Percentiles rank a stretch among this genome's conserved stretches.
Conservation (phyloP, 2,329 filamentous ascomycete species). For the Magnaporthiopsis poae region DNA sequence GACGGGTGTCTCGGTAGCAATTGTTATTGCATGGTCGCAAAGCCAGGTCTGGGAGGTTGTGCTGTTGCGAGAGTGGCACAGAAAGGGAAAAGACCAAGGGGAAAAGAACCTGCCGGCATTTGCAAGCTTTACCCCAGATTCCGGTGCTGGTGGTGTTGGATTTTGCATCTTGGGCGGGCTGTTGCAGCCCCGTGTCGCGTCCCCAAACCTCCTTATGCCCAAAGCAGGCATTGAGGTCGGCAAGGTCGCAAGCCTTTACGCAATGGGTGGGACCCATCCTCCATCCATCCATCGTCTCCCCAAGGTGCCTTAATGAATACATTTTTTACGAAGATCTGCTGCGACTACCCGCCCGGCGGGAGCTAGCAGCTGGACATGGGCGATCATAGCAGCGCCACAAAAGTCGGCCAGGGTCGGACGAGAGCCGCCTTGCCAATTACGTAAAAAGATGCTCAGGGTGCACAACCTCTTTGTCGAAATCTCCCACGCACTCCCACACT, state of each 20-base stretch:
- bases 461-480: not conserved
- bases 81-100: not conserved
- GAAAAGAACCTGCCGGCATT: not conserved
- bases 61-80: not conserved
- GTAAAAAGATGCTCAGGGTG: not conserved
- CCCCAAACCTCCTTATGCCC: conserved; percentile 1
- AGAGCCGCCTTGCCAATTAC: not conserved
- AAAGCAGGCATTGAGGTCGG: not conserved
- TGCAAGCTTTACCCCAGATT: not conserved
- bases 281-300: not conserved
- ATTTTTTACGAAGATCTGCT: conserved; percentile 5
- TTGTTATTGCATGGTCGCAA: not conserved
- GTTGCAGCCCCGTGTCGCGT: conserved; percentile 7
- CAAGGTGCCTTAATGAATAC: not conserved
- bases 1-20: not conserved
- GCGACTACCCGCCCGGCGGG: conserved; percentile 6
- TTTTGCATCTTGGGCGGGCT: not conserved
- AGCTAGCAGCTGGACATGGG: conserved; percentile 2
- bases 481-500: not conserved
- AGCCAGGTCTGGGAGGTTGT: not conserved
- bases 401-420: not conserved
- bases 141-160: not conserved
- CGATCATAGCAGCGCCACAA: not conserved
- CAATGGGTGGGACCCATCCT: not conserved
- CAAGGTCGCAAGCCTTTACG: not conserved